Conservation (phyloP, 768 basidiomycete genomes). For the Termitomyces heimii region DNA sequence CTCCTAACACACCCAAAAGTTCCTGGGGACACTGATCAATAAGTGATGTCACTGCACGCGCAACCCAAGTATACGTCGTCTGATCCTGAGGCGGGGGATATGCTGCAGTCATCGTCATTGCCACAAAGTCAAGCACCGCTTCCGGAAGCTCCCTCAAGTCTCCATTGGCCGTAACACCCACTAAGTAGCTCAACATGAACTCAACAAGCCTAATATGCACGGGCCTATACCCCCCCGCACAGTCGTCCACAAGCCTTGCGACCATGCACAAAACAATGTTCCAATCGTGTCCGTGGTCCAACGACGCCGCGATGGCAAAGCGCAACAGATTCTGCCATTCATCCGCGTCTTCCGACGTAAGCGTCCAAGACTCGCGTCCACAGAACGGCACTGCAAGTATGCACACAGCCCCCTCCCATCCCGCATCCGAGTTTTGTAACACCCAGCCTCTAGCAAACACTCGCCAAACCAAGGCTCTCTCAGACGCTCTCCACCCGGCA, state of each 20-base stretch:
- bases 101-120: conserved; percentile 49
- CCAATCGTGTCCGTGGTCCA: conserved; percentile 55
- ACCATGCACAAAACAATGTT: conserved; percentile 50
- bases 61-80: conserved; percentile 55
- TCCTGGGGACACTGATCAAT: conserved; percentile 49
- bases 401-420: conserved; percentile 50
- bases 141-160: conserved; percentile 50
- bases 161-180: conserved; percentile 22
- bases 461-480: conserved; percentile 52
- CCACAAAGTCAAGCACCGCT: conserved; percentile 50
- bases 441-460: conserved; percentile 53
- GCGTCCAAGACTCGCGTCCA: conserved; percentile 24
- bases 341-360: conserved; percentile 42
- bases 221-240: background rate
- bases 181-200: conserved; percentile 49
- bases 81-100: conserved; percentile 63
- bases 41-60: conserved; percentile 45
- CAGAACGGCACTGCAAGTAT: conserved; percentile 57
- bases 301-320: conserved; percentile 45
- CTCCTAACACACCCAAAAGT: conserved; percentile 12
- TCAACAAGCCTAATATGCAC: conserved; percentile 50
- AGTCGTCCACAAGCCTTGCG: conserved; percentile 27
- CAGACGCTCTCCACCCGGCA: conserved; percentile 32
- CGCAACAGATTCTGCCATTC: conserved; percentile 57
- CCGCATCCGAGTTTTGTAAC: conserved; percentile 28